These are phyloP conservation scores for Metarhizium brunneum DNA, from an alignment of 2,329 filamentous ascomycete genomes.

Conservation along the genomic window DNA sequence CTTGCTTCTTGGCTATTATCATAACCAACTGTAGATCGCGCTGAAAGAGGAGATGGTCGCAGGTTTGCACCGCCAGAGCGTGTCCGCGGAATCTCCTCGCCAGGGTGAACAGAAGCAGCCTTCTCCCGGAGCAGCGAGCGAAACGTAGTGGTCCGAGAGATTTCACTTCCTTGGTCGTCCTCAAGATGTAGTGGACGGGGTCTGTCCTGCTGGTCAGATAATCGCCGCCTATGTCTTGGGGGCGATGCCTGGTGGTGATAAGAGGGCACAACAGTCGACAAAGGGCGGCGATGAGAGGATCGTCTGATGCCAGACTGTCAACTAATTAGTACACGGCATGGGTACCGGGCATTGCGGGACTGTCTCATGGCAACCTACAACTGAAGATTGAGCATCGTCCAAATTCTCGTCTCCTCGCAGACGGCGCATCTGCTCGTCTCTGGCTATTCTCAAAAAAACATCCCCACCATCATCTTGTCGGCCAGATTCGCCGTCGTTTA, in stretches of 20 bases:
- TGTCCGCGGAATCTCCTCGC: slow-evolving; percentile 25
- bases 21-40: slow-evolving; percentile 38
- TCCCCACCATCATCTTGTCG: slow-evolving; percentile 44
- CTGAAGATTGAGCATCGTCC: slow-evolving; percentile 27
- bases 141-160: slow-evolving; percentile 34
- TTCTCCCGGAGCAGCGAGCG: slow-evolving; percentile 34
- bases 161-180: slow-evolving; percentile 33
- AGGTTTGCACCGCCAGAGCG: slow-evolving; percentile 21
- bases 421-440: slow-evolving; percentile 38
- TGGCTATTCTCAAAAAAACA: slow-evolving; percentile 49
- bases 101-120: slow-evolving; percentile 27
- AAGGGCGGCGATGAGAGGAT: slow-evolving; percentile 39
- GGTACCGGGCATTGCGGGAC: background rate
- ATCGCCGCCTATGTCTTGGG: slow-evolving; percentile 39
- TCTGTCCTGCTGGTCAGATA: slow-evolving; percentile 48
- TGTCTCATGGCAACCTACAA: slow-evolving; percentile 31
- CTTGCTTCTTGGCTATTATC: slow-evolving; percentile 26
- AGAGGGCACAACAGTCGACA: slow-evolving; percentile 41
- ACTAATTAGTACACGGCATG: slow-evolving; percentile 1
- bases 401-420: slow-evolving; percentile 22
- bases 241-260: slow-evolving; percentile 41
- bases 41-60: slow-evolving; percentile 38
- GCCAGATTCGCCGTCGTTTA: background rate
- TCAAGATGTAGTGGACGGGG: slow-evolving; percentile 27
- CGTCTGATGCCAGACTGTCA: slow-evolving; percentile 38